phyloP scores from a whole-genome alignment of 345 rosid genomes.

The Anacardium occidentale region DNA sequence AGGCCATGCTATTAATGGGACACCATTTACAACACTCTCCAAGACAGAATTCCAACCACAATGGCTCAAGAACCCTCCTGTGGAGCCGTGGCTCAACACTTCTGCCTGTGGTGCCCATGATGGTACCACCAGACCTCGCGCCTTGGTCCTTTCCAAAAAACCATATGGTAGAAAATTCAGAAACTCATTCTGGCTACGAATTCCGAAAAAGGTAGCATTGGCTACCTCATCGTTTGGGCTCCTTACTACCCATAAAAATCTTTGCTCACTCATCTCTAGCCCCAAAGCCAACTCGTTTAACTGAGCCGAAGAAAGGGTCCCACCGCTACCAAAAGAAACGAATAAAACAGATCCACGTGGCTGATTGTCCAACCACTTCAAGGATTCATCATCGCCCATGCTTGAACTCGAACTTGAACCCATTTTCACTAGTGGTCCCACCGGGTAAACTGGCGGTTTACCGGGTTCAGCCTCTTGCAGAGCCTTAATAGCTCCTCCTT shows the following conservation, averaged over 20 bases:
- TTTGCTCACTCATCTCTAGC: conserved; percentile 68
- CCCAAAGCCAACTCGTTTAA: conserved; percentile 73
- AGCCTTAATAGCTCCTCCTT: not conserved
- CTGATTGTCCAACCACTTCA: conserved; percentile 80
- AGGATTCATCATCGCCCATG: not conserved
- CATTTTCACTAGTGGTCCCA: conserved; percentile 10
- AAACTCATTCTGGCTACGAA: conserved; percentile 46
- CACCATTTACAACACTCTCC: conserved; percentile 30
- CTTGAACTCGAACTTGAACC: too few species aligned
- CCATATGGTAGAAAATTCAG: conserved; percentile 60
- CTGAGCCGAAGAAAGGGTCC: conserved; percentile 65
- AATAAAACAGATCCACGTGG: conserved; percentile 77
- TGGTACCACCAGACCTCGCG: conserved; percentile 53
- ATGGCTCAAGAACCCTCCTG: conserved; percentile 31
- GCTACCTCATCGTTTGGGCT: conserved; percentile 53
- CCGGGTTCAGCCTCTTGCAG: conserved; percentile 8
- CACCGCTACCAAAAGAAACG: conserved; percentile 92
- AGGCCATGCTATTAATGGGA: conserved; percentile 37
- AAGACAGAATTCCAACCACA: conserved; percentile 36
- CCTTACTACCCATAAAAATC: conserved; percentile 78
- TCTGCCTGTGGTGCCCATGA: conserved; percentile 54
- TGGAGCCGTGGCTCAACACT: conserved; percentile 28
- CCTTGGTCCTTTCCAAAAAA: conserved; percentile 61
- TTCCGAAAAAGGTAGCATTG: conserved; percentile 50
- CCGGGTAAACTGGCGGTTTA: too few species aligned